These are phyloP conservation scores for Aureobasidium sp. DNA, from an alignment of 2,329 filamentous ascomycete species.

Conservation along the genomic window DNA sequence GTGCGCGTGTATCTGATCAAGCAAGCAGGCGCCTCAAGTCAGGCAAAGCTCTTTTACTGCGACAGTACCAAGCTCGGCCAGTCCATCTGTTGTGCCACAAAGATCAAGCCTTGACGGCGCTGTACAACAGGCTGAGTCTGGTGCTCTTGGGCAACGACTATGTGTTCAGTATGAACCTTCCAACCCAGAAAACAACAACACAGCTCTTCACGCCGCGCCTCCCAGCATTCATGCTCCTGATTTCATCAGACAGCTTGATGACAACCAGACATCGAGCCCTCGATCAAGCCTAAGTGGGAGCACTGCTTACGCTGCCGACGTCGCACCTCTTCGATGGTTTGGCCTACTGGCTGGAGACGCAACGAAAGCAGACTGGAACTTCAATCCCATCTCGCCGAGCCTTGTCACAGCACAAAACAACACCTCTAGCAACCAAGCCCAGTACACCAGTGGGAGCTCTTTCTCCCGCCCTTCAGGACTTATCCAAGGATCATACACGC, in stretches of 20 bases:
- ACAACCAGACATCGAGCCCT: constrained; percentile 10
- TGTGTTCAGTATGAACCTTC: background rate
- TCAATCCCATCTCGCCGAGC: background rate
- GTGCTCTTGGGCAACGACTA: background rate
- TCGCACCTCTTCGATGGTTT: constrained; percentile 41
- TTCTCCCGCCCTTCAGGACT: constrained; percentile 14
- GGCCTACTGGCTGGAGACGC: constrained; percentile 39
- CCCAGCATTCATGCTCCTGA: background rate
- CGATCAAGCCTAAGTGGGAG: constrained; percentile 14
- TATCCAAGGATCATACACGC: background rate
- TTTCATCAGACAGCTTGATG: background rate
- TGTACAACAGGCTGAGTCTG: background rate
- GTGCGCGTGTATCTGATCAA: background rate
- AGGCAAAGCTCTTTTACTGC: background rate
- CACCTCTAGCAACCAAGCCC: background rate
- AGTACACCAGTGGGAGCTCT: background rate
- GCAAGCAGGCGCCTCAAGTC: background rate
- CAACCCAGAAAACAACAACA: background rate
- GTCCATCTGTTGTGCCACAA: background rate
- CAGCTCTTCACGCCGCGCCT: background rate
- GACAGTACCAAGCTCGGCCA: background rate
- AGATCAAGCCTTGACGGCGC: background rate
- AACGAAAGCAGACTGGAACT: constrained; percentile 17
- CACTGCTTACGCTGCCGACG: constrained; percentile 31
- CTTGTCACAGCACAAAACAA: background rate